phyloP scores from a whole-genome alignment of 768 basidiomycete species.

The Megacollybia marginata region DNA sequence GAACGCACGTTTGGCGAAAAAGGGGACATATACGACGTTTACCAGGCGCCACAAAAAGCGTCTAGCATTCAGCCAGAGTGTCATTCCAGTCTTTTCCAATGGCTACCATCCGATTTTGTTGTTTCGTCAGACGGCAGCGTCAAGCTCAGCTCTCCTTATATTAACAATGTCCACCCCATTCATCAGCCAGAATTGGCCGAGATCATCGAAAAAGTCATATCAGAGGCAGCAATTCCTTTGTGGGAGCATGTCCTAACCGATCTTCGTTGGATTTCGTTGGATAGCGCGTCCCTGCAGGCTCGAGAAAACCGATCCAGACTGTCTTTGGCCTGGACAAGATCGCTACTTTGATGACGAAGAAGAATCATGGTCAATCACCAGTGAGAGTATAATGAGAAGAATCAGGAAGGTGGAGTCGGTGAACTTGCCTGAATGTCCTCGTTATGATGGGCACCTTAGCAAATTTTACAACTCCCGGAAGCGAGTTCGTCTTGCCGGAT shows the following conservation, averaged over 20 bases:
- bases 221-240: conserved; percentile 13
- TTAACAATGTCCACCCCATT: conserved; percentile 15
- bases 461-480: too few species aligned
- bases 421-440: too few species aligned
- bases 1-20: not conserved
- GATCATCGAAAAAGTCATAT: conserved; percentile 13
- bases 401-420: too few species aligned
- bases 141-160: conserved; percentile 12
- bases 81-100: conserved; percentile 7
- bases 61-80: not conserved
- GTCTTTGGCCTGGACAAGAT: not conserved
- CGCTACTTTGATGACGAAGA: not conserved
- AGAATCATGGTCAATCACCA: not conserved
- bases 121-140: conserved; percentile 2
- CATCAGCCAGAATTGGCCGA: conserved; percentile 7
- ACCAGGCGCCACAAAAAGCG: not conserved
- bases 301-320: not conserved
- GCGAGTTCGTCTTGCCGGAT: not conserved
- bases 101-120: conserved; percentile 13
- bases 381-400: too few species aligned
- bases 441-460: too few species aligned
- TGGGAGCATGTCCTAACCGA: conserved; percentile 14
- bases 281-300: not conserved
- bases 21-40: not conserved
- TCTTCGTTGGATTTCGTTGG: too few species aligned